Percentiles rank a stretch among this genome's conserved stretches.
phyloP scores from a whole-genome alignment of 768 basidiomycete genomes.

The Podaxis sp. region DNA sequence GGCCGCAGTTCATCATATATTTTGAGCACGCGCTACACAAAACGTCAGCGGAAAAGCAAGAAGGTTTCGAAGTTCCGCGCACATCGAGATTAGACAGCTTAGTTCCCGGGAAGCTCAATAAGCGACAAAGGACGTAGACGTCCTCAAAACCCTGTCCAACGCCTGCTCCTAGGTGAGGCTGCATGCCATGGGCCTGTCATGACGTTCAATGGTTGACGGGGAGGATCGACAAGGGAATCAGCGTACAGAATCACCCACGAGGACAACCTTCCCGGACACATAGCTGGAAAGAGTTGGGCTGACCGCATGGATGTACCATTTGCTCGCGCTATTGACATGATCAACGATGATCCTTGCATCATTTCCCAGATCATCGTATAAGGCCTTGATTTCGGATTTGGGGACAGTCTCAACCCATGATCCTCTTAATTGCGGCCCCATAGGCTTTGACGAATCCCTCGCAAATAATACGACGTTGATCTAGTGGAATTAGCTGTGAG shows the following conservation, averaged over 20 bases:
- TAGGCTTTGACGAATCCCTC: conserved; percentile 7
- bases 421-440: conserved; percentile 10
- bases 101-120: conserved; percentile 45
- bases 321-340: conserved; percentile 43
- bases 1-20: conserved; percentile 46
- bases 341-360: conserved; percentile 42
- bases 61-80: conserved; percentile 9
- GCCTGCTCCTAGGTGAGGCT: conserved; percentile 58
- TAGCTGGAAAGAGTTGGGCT: conserved; percentile 45
- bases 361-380: conserved; percentile 45
- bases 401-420: conserved; percentile 45
- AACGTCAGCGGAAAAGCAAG: neutral
- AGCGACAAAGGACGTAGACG: conserved; percentile 42
- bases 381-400: conserved; percentile 41
- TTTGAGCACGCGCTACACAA: conserved; percentile 41
- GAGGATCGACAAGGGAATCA: neutral
- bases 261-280: conserved; percentile 43
- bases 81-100: conserved; percentile 41
- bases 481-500: conserved; percentile 21
- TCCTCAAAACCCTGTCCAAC: conserved; percentile 64
- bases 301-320: conserved; percentile 53
- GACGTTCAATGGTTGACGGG: conserved; percentile 4
- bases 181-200: conserved; percentile 55
- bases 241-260: conserved; percentile 55
- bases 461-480: conserved; percentile 13